Conservation (phyloP, 2,329 filamentous ascomycete species). For the Trichophyton schoenleinii region DNA sequence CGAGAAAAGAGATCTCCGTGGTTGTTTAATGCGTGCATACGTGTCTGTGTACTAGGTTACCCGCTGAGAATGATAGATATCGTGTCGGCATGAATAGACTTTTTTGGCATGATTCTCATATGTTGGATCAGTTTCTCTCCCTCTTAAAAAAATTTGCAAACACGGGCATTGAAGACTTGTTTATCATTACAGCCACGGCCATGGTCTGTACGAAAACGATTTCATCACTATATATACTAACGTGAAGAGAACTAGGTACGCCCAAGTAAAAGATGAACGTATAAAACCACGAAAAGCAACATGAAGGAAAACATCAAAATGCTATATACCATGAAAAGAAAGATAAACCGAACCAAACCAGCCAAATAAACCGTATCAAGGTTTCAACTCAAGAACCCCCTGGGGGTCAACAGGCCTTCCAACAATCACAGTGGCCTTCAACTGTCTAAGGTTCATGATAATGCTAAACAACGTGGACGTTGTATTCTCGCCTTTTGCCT, state of each 20-base stretch:
- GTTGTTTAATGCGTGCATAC: background rate
- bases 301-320: too few species aligned
- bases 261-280: too few species aligned
- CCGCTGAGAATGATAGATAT: slow-evolving; percentile 5
- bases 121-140: too few species aligned
- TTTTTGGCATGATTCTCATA: background rate
- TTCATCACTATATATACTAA: too few species aligned
- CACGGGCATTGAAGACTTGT: background rate
- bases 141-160: too few species aligned
- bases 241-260: too few species aligned
- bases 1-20: background rate
- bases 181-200: too few species aligned
- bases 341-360: slow-evolving; percentile 4
- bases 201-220: too few species aligned
- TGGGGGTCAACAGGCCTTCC: slow-evolving; percentile 23
- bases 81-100: slow-evolving; percentile 4
- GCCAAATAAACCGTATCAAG: slow-evolving; percentile 12
- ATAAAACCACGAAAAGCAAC: too few species aligned
- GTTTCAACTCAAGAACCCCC: slow-evolving; percentile 19
- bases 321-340: background rate
- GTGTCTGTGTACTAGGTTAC: slow-evolving; percentile 4
- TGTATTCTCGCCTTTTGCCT: slow-evolving; percentile 18
- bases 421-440: slow-evolving; percentile 21
- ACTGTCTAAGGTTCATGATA: slow-evolving; percentile 27
- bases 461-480: slow-evolving; percentile 28